Evolutionary conservation across 768 basidiomycete genomes (phyloP).

Genomic region (Heimioporus sp.): DNA sequence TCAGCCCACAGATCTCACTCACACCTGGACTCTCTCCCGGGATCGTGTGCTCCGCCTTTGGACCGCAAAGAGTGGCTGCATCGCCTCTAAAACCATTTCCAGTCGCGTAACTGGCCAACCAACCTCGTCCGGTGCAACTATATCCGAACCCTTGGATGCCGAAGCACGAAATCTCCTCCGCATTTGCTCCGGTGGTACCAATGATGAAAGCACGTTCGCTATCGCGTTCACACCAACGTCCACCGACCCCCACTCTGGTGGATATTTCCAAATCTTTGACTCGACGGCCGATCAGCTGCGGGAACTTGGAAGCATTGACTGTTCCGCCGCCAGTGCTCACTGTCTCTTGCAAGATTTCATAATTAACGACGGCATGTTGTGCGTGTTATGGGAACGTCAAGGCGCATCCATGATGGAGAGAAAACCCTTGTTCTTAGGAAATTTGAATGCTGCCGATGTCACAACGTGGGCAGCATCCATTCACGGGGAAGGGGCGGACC

Average conservation of each 20-base stretch:
- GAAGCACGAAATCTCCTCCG: slow-evolving; percentile 63
- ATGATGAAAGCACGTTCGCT: slow-evolving; percentile 56
- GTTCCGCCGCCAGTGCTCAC: slow-evolving; percentile 57
- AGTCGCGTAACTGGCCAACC: slow-evolving; percentile 31
- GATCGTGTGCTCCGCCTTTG: slow-evolving; percentile 84
- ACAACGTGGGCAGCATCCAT: slow-evolving; percentile 53
- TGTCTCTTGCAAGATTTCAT: slow-evolving; percentile 82
- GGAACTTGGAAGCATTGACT: slow-evolving; percentile 57
- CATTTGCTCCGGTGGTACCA: slow-evolving; percentile 49
- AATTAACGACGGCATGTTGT: slow-evolving; percentile 48
- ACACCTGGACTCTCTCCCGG: slow-evolving; percentile 83
- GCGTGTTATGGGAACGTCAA: slow-evolving; percentile 79
- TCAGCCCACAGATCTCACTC: slow-evolving; percentile 70
- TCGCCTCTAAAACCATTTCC: slow-evolving; percentile 58
- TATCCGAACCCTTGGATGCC: slow-evolving; percentile 54
- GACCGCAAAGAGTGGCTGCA: slow-evolving; percentile 74
- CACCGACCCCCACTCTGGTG: slow-evolving; percentile 63
- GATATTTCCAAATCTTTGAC: slow-evolving; percentile 71
- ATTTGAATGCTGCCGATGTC: slow-evolving; percentile 26
- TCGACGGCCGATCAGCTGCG: slow-evolving; percentile 56
- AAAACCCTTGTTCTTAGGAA: slow-evolving; percentile 44
- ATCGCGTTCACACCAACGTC: slow-evolving; percentile 74
- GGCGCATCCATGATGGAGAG: slow-evolving; percentile 70
- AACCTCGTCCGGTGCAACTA: slow-evolving; percentile 30
- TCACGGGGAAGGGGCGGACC: slow-evolving; percentile 69